phyloP scores from a whole-genome alignment of 305 asterid species.

The Ajuga reptans region DNA sequence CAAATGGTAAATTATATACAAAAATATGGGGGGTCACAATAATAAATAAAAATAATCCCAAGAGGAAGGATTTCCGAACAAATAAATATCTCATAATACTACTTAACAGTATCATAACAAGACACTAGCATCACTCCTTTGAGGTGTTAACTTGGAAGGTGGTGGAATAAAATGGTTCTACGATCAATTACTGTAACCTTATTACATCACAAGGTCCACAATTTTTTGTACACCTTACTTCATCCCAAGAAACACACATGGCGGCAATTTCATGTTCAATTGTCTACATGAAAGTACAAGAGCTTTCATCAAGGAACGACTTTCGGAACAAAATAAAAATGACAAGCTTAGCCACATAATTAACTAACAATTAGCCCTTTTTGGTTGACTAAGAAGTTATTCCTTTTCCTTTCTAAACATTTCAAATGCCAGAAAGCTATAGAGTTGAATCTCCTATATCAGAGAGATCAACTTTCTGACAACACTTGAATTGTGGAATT shows the following conservation, averaged over 20 bases:
- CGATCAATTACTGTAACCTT: neutral
- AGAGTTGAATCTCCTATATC: conserved; percentile 7
- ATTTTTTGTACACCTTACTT: conserved; percentile 1
- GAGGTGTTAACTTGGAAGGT: conserved; percentile 4
- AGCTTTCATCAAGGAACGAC: neutral
- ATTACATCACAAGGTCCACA: neutral
- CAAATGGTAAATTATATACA: neutral
- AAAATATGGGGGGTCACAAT: neutral
- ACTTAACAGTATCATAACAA: conserved; percentile 2
- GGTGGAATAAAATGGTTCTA: conserved; percentile 1
- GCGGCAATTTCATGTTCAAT: neutral
- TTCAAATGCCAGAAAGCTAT: neutral
- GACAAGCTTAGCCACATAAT: neutral
- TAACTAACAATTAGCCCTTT: neutral
- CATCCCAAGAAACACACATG: conserved; percentile 7
- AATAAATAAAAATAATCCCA: neutral
- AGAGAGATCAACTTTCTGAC: neutral
- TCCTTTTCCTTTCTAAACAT: neutral
- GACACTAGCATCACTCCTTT: neutral
- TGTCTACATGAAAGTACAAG: neutral
- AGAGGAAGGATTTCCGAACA: neutral
- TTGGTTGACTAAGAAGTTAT: neutral
- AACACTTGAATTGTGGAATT: neutral
- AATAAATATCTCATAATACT: neutral
- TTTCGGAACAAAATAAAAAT: neutral